phyloP scores from a whole-genome alignment of 495 filamentous ascomycete species.

The Hypoxylon rickii region DNA sequence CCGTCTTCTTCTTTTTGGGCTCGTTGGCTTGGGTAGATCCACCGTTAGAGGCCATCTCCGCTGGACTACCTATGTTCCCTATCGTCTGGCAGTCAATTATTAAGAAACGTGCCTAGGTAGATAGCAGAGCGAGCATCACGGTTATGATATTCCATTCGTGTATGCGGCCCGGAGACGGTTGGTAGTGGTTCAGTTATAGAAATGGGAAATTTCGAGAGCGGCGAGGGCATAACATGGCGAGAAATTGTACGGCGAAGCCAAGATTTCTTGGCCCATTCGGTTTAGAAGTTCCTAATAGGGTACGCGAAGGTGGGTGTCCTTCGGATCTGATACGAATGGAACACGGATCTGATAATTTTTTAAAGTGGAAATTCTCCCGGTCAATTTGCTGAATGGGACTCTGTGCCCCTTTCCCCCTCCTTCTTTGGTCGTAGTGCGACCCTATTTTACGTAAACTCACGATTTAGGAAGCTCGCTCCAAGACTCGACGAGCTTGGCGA shows the following conservation, averaged over 20 bases:
- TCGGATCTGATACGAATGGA: constrained; percentile 19
- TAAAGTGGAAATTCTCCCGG: constrained; percentile 8
- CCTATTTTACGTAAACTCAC: constrained; percentile 12
- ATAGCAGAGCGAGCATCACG: background rate
- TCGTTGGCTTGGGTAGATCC: background rate
- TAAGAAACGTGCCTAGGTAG: background rate
- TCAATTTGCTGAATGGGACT: constrained; percentile 6
- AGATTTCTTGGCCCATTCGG: constrained; percentile 11
- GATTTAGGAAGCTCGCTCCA: too few species aligned
- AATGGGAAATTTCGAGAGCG: background rate
- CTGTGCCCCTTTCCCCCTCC: too few species aligned
- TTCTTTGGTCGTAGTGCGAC: background rate
- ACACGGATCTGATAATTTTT: constrained; percentile 22
- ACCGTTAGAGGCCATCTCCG: background rate
- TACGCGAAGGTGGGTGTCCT: background rate
- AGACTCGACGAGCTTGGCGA: too few species aligned
- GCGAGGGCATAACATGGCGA: background rate
- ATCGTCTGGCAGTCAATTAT: background rate
- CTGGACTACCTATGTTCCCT: background rate
- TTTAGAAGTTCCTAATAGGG: background rate
- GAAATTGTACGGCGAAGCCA: constrained; percentile 2
- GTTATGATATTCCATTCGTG: background rate
- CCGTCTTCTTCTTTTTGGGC: constrained; percentile 1
- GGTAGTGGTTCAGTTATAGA: too few species aligned
- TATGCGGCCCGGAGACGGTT: background rate